Evolutionary conservation across 306 rosid species (phyloP).

Genomic region (Medicago arabica): DNA sequence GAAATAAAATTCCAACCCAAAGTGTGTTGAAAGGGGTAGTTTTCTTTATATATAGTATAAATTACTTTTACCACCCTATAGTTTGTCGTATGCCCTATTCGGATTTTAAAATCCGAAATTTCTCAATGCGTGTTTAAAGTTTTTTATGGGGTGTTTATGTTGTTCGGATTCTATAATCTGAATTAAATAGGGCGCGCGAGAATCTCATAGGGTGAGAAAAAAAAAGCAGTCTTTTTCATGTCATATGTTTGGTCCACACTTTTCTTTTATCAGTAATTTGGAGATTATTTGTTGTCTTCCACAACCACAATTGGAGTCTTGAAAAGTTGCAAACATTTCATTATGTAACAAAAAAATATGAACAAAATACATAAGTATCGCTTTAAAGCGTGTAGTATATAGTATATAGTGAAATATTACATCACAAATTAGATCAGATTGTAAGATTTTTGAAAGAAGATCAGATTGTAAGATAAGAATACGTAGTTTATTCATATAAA

Average conservation of each 20-base stretch:
- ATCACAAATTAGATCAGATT: not conserved
- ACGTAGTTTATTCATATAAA: not conserved
- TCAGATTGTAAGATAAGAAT: not conserved
- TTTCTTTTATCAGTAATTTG: not conserved
- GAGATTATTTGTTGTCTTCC: not conserved
- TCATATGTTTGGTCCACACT: not conserved
- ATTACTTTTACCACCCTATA: no score
- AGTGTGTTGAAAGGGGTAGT: no score
- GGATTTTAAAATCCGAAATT: no score
- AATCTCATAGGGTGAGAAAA: no score
- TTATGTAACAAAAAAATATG: not conserved
- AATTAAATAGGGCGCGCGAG: no score
- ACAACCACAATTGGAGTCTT: not conserved
- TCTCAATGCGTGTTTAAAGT: no score
- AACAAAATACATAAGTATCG: not conserved
- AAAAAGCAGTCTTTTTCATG: no score
- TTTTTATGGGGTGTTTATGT: no score
- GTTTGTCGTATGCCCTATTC: no score
- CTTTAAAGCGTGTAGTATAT: not conserved
- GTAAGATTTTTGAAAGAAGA: not conserved
- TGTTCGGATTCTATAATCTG: no score
- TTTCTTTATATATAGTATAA: no score
- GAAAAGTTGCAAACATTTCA: not conserved
- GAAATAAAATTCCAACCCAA: no score
- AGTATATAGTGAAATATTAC: not conserved